A percentile compares a stretch with the other conserved stretches of the same genome.
Evolutionary conservation across 208 protist genomes (phyloP).

Genomic region (Leishmania braziliensis): DNA sequence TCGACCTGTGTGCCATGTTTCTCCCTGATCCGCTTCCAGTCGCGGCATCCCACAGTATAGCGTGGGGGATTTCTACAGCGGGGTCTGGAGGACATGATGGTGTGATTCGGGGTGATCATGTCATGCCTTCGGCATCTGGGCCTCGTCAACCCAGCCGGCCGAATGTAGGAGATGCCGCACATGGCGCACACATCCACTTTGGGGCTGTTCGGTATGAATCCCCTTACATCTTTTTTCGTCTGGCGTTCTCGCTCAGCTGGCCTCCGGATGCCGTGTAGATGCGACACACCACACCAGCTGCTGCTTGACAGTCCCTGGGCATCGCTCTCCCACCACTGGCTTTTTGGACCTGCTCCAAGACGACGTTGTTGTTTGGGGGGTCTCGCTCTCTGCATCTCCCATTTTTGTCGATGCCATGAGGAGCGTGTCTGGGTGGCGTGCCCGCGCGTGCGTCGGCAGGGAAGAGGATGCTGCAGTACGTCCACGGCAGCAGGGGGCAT

Average conservation of each 20-base stretch:
- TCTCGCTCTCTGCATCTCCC: neutral
- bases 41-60: neutral
- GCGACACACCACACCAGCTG: neutral
- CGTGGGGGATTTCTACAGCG: neutral
- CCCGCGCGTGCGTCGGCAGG: neutral
- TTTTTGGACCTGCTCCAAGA: neutral
- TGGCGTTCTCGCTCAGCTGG: neutral
- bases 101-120: neutral
- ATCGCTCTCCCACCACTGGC: neutral
- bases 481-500: neutral
- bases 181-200: neutral
- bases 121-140: neutral
- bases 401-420: neutral
- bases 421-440: neutral
- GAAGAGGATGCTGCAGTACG: neutral
- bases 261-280: neutral
- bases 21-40: neutral
- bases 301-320: neutral
- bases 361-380: neutral
- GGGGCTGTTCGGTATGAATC: neutral
- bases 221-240: neutral
- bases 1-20: neutral
- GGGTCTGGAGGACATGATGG: neutral
- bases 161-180: neutral
- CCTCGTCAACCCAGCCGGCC: neutral